Evolutionary conservation across 106 monocot species (phyloP).

Genomic region (Acorus gramineus): DNA sequence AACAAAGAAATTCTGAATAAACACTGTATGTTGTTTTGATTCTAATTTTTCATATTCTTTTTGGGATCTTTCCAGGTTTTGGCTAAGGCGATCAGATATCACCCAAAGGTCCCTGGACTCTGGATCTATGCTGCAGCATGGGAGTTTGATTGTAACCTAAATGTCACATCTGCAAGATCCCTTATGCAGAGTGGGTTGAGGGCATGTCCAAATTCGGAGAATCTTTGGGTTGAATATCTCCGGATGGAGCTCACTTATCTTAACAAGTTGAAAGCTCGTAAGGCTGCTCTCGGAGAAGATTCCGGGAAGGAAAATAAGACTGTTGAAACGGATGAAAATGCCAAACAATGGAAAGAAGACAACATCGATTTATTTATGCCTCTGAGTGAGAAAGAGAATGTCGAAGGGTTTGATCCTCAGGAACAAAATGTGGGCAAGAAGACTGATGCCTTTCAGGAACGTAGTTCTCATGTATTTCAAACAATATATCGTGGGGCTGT

Average conservation of each 20-base stretch:
- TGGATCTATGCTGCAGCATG: conserved; percentile 97
- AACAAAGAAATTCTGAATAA: background rate
- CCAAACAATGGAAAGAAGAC: conserved; percentile 55
- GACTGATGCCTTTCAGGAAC: conserved; percentile 52
- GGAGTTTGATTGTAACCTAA: conserved; percentile 90
- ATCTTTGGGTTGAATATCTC: conserved; percentile 92
- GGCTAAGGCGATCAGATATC: conserved; percentile 65
- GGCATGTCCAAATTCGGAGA: conserved; percentile 65
- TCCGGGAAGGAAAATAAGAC: background rate
- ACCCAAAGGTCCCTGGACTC: conserved; percentile 81
- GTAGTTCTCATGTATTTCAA: conserved; percentile 35
- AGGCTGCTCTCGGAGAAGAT: conserved; percentile 61
- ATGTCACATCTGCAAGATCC: conserved; percentile 75
- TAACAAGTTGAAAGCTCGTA: conserved; percentile 79
- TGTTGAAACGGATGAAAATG: background rate
- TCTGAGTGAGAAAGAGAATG: conserved; percentile 24
- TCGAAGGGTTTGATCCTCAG: conserved; percentile 9
- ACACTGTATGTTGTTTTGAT: too few relatives aligned
- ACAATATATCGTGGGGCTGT: conserved; percentile 52
- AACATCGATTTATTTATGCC: conserved; percentile 59
- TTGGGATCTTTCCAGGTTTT: conserved; percentile 27
- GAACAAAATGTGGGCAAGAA: conserved; percentile 31
- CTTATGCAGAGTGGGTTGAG: conserved; percentile 91
- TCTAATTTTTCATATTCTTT: background rate
- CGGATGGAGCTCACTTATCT: conserved; percentile 95